Percentiles rank a stretch among this genome's conserved stretches.
Evolutionary conservation across 2,329 filamentous ascomycete genomes (phyloP).

Genomic region (Cercospora sp.): DNA sequence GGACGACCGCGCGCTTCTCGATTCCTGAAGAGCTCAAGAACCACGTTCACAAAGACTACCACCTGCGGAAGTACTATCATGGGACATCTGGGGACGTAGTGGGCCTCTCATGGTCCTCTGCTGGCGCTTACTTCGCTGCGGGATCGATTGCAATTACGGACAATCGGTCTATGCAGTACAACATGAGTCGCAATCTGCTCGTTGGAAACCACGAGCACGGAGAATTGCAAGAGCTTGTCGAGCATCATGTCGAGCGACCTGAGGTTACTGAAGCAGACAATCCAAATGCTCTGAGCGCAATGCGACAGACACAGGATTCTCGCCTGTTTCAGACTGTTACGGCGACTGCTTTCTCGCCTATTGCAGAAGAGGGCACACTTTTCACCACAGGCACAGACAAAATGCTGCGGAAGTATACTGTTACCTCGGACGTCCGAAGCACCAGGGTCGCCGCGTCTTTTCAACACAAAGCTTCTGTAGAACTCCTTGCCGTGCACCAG

Average conservation of each 20-base stretch:
- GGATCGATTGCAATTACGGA: conserved; percentile 60
- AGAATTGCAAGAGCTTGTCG: conserved; percentile 54
- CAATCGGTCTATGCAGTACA: conserved; percentile 60
- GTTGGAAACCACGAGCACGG: conserved; percentile 50
- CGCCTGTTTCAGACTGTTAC: conserved; percentile 60
- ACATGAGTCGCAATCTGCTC: conserved; percentile 58
- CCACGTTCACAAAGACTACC: conserved; percentile 45
- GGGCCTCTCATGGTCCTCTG: conserved; percentile 57
- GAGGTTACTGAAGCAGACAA: conserved; percentile 39
- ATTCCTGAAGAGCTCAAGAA: conserved; percentile 34
- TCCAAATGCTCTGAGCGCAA: conserved; percentile 48
- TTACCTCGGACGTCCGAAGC: not conserved
- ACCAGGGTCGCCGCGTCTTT: conserved; percentile 34
- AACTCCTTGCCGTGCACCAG: conserved; percentile 48
- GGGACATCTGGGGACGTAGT: conserved; percentile 61
- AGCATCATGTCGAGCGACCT: conserved; percentile 53
- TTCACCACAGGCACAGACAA: conserved; percentile 56
- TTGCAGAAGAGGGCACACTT: conserved; percentile 26
- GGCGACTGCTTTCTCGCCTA: conserved; percentile 54
- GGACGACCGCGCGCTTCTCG: conserved; percentile 15
- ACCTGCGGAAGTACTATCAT: conserved; percentile 52
- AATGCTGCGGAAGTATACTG: conserved; percentile 46
- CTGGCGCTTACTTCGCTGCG: conserved; percentile 57
- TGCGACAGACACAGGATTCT: conserved; percentile 53
- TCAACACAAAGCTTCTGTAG: conserved; percentile 51